phyloP scores from a whole-genome alignment of 2,329 filamentous ascomycete species.

The Monosporascus sp. region DNA sequence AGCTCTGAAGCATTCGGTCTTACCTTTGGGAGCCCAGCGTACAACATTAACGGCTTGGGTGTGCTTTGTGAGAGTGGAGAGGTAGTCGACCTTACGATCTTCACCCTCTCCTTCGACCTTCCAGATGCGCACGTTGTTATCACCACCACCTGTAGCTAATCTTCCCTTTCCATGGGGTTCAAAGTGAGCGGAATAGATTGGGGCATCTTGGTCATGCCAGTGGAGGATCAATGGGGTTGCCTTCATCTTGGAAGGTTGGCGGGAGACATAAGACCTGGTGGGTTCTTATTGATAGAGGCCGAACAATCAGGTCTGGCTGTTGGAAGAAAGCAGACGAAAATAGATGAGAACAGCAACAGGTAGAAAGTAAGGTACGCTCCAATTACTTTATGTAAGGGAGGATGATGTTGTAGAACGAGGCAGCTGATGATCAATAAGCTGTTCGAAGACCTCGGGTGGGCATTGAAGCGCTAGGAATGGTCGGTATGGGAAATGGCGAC shows the following conservation, averaged over 20 bases:
- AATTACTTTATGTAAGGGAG: too few species aligned
- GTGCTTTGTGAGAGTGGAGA: slow-evolving; percentile 88
- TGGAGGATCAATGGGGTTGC: slow-evolving; percentile 93
- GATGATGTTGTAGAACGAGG: too few species aligned
- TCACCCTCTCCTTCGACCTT: slow-evolving; percentile 80
- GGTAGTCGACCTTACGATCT: slow-evolving; percentile 82
- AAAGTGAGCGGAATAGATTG: slow-evolving; percentile 96
- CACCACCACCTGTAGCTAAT: slow-evolving; percentile 88
- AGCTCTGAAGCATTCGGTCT: slow-evolving; percentile 12
- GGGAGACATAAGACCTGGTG: slow-evolving; percentile 11
- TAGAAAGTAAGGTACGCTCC: too few species aligned
- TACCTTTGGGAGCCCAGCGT: slow-evolving; percentile 90
- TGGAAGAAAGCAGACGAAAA: background rate
- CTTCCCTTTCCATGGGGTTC: slow-evolving; percentile 88
- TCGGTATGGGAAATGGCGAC: too few species aligned
- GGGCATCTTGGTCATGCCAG: slow-evolving; percentile 97
- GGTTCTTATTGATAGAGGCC: background rate
- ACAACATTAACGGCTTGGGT: slow-evolving; percentile 98
- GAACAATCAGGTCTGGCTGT: background rate
- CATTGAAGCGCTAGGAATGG: too few species aligned
- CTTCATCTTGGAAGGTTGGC: slow-evolving; percentile 65
- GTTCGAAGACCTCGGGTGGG: too few species aligned
- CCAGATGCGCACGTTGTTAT: slow-evolving; percentile 95
- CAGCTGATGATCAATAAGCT: too few species aligned
- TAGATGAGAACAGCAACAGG: background rate